Percentiles rank a stretch among this genome's conserved stretches.
phyloP scores from a whole-genome alignment of 78 protist genomes.

The Mastigamoeba balamuthi region DNA sequence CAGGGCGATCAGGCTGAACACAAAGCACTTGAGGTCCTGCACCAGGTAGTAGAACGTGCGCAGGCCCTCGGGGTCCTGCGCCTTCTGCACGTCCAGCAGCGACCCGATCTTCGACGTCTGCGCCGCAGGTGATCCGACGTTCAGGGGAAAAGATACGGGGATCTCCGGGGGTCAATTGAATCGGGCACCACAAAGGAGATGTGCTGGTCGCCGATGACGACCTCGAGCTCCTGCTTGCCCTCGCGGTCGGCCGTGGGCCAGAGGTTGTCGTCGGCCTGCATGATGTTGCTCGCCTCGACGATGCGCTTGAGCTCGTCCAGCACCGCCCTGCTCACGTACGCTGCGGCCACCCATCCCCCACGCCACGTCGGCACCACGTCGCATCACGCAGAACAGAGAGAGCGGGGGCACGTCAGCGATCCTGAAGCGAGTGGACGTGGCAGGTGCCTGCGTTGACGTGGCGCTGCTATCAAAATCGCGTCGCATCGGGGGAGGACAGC shows the following conservation, averaged over 20 bases:
- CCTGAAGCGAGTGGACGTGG: no score
- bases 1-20: conserved; percentile 80
- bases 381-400: no score
- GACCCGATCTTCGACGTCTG: conserved; percentile 82
- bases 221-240: conserved; percentile 91
- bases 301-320: conserved; percentile 73
- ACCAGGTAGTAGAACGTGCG: conserved; percentile 86
- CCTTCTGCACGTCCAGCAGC: conserved; percentile 63
- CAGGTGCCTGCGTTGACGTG: no score
- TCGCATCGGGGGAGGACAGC: not conserved
- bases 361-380: no score
- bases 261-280: conserved; percentile 82
- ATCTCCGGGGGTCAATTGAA: conserved; percentile 3
- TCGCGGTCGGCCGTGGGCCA: conserved; percentile 92
- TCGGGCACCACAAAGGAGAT: conserved; percentile 73
- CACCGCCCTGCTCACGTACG: conserved; percentile 59
- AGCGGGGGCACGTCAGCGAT: no score
- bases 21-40: conserved; percentile 91
- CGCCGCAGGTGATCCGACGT: not conserved
- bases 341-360: conserved; percentile 3
- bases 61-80: conserved; percentile 94
- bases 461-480: no score
- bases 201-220: conserved; percentile 80
- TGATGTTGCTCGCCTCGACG: conserved; percentile 80
- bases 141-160: not conserved